A percentile compares a stretch with the other conserved stretches of the same genome.
Evolutionary conservation across 2,329 filamentous ascomycete species (phyloP).

Genomic region (Fusarium cicatricum): DNA sequence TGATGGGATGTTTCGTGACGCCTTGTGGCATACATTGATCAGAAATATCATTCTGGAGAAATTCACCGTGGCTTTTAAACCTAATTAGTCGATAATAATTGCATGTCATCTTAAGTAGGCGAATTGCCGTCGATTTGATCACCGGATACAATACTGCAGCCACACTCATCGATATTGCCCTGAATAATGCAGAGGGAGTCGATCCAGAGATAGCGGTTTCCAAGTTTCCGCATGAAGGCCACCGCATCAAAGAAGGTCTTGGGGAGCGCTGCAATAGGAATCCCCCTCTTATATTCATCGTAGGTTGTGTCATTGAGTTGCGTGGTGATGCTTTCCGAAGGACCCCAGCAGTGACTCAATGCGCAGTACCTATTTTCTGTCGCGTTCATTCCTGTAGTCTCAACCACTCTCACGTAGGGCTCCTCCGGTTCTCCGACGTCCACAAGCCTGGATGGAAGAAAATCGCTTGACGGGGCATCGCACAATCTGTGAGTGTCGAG

Average conservation of each 20-base stretch:
- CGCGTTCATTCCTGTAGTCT: neutral
- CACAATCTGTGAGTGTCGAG: neutral
- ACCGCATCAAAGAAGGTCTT: conserved; percentile 1
- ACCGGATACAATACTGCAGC: no score
- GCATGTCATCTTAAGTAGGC: no score
- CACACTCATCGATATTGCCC: no score
- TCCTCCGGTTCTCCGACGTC: neutral
- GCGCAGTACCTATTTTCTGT: neutral
- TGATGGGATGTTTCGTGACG: no score
- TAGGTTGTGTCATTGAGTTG: conserved; percentile 2
- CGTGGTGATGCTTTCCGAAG: neutral
- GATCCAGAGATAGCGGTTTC: neutral
- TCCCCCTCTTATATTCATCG: neutral
- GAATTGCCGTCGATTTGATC: no score
- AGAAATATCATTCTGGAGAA: no score
- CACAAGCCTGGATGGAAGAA: conserved; percentile 2
- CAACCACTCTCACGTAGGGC: neutral
- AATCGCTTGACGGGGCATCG: neutral
- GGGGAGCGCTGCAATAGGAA: neutral
- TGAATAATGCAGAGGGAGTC: no score
- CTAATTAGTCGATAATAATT: no score
- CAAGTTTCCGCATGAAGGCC: neutral
- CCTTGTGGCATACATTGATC: no score
- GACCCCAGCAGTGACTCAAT: conserved; percentile 4
- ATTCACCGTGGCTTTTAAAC: no score